phyloP scores from a whole-genome alignment of 768 basidiomycete genomes.

The Nidularia sp. region DNA sequence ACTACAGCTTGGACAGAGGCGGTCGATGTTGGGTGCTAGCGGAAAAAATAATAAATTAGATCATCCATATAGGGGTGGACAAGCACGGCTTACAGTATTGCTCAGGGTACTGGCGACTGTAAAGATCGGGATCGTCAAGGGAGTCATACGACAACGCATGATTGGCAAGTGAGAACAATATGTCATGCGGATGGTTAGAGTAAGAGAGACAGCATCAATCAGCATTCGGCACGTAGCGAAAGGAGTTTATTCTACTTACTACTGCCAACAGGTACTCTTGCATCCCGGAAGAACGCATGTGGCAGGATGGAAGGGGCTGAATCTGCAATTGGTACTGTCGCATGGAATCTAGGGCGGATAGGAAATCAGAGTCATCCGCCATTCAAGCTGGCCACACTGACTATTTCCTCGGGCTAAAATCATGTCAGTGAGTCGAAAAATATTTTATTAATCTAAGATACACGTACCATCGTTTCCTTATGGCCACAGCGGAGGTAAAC shows the following conservation, averaged over 20 bases:
- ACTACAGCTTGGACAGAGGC: conserved; percentile 36
- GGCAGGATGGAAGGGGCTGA: conserved; percentile 48
- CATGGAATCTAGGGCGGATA: conserved; percentile 1
- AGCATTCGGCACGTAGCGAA: neutral
- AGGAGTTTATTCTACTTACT: conserved; percentile 9
- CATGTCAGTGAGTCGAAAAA: neutral
- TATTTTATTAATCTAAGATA: conserved; percentile 6
- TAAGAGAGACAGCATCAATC: neutral
- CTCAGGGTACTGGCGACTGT: conserved; percentile 18
- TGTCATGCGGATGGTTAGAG: neutral
- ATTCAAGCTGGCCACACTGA: conserved; percentile 9
- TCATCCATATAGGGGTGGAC: neutral
- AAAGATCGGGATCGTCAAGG: neutral
- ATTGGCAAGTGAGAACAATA: too few species aligned
- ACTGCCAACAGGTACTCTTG: conserved; percentile 23
- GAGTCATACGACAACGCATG: too few species aligned
- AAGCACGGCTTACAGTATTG: conserved; percentile 14
- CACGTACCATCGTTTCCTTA: conserved; percentile 30
- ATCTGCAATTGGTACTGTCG: conserved; percentile 41
- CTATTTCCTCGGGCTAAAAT: conserved; percentile 21
- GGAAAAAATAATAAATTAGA: neutral
- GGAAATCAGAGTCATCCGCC: neutral
- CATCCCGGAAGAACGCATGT: conserved; percentile 39
- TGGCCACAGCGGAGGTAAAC: conserved; percentile 48
- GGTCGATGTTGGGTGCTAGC: conserved; percentile 38